Evolutionary conservation across 2,329 filamentous ascomycete genomes (phyloP).

Genomic region (Neofusicoccum sp.): DNA sequence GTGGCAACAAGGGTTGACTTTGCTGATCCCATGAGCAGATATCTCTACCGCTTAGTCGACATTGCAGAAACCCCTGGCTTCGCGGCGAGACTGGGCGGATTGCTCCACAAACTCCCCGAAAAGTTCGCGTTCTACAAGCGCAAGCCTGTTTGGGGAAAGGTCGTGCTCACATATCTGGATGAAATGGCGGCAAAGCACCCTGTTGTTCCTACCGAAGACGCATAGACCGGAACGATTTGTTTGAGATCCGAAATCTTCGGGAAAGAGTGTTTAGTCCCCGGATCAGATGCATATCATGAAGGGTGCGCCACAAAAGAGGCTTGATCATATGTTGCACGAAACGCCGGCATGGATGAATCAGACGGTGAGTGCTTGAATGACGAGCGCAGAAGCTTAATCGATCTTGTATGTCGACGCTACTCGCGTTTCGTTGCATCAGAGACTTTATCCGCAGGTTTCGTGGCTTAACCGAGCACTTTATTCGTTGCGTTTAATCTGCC

Average conservation of each 20-base stretch:
- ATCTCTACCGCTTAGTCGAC: constrained; percentile 12
- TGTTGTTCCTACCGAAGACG: neutral
- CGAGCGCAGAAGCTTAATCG: neutral
- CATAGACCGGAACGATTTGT: neutral
- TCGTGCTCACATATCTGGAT: constrained; percentile 6
- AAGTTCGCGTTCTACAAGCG: constrained; percentile 15
- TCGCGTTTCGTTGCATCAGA: neutral
- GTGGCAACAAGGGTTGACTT: neutral
- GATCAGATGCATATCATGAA: neutral
- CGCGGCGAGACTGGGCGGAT: constrained; percentile 1
- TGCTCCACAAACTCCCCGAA: constrained; percentile 14
- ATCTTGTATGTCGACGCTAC: neutral
- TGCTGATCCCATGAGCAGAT: neutral
- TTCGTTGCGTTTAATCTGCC: constrained; percentile 5
- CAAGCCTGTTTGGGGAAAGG: constrained; percentile 15
- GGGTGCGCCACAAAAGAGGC: no score
- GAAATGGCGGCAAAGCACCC: constrained; percentile 14
- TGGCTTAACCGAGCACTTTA: constrained; percentile 10
- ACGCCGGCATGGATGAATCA: neutral
- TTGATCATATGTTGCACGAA: no score
- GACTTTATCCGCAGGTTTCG: neutral
- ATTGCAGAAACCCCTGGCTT: constrained; percentile 13
- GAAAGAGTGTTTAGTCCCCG: neutral
- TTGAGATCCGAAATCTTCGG: neutral
- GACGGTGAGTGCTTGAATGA: neutral